These are phyloP conservation scores for Graphilbum ipis-grandicollis DNA, from an alignment of 2,329 filamentous ascomycete genomes.

Conservation along the genomic window DNA sequence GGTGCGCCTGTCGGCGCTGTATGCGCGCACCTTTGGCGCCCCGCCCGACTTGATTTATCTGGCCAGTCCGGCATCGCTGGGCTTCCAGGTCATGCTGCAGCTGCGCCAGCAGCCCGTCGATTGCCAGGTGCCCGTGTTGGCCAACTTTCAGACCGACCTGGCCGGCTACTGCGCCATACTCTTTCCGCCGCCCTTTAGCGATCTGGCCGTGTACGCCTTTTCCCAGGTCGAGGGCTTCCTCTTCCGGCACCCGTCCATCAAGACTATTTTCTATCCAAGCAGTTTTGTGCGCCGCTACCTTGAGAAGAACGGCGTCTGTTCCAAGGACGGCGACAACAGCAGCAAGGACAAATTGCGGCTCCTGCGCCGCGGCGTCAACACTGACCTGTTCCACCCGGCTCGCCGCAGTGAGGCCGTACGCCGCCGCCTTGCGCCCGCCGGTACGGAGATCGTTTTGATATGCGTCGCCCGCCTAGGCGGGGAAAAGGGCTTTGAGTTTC, in stretches of 20 bases:
- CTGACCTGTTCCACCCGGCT: conserved; percentile 38
- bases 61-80: conserved; percentile 50
- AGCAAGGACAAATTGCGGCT: conserved; percentile 38
- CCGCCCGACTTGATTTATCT: conserved; percentile 51
- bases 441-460: conserved; percentile 42
- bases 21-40: conserved; percentile 37
- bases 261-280: conserved; percentile 53
- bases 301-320: conserved; percentile 34
- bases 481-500: conserved; percentile 55
- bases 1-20: conserved; percentile 45
- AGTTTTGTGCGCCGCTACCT: conserved; percentile 45
- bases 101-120: conserved; percentile 38
- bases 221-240: conserved; percentile 47
- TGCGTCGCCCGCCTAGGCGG: conserved; percentile 50
- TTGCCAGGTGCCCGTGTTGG: conserved; percentile 39
- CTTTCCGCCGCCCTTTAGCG: conserved; percentile 45
- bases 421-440: conserved; percentile 36
- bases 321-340: too few species aligned
- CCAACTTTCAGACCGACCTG: conserved; percentile 58
- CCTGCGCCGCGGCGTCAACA: conserved; percentile 48
- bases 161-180: conserved; percentile 52
- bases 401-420: conserved; percentile 34
- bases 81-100: conserved; percentile 56
- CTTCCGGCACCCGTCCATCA: conserved; percentile 42
- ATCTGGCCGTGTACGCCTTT: conserved; percentile 43